Evolutionary conservation across 2,329 filamentous ascomycete species (phyloP).

Genomic region (Diplodia sapinea): DNA sequence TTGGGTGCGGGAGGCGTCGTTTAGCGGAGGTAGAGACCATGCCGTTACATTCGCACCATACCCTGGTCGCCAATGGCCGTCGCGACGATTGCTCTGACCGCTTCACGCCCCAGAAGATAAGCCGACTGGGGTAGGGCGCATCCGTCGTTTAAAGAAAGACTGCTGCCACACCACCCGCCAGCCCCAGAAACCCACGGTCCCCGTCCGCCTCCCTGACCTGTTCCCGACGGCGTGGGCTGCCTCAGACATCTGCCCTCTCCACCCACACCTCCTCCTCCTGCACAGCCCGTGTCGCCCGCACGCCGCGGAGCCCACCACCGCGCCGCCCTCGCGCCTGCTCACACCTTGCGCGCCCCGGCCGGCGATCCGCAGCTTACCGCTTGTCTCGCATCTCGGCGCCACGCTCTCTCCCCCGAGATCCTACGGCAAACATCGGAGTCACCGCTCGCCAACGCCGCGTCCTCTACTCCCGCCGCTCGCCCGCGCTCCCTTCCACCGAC

Average conservation of each 20-base stretch:
- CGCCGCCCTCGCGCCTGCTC: background rate
- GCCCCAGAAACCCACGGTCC: background rate
- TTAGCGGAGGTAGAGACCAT: slow-evolving; percentile 15
- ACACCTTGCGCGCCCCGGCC: background rate
- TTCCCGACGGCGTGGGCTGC: slow-evolving; percentile 9
- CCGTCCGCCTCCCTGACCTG: slow-evolving; percentile 5
- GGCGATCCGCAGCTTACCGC: slow-evolving; percentile 26
- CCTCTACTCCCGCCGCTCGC: slow-evolving; percentile 4
- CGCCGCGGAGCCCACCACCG: background rate
- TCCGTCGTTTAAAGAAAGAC: slow-evolving; percentile 19
- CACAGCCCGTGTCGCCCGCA: background rate
- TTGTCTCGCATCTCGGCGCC: slow-evolving; percentile 24
- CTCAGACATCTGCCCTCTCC: slow-evolving; percentile 20
- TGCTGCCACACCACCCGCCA: slow-evolving; percentile 11
- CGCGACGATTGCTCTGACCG: slow-evolving; percentile 26
- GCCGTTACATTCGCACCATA: slow-evolving; percentile 7
- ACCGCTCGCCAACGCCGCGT: slow-evolving; percentile 4
- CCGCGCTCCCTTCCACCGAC: slow-evolving; percentile 1
- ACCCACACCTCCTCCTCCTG: slow-evolving; percentile 16
- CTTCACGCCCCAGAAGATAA: slow-evolving; percentile 25
- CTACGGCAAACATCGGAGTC: slow-evolving; percentile 25
- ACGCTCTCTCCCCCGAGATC: slow-evolving; percentile 17
- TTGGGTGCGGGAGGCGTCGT: slow-evolving; percentile 24
- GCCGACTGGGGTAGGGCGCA: slow-evolving; percentile 15
- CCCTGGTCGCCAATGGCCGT: slow-evolving; percentile 23